Conservation (phyloP, 2,329 filamentous ascomycete genomes). For the Xylariomycetidae sp. region DNA sequence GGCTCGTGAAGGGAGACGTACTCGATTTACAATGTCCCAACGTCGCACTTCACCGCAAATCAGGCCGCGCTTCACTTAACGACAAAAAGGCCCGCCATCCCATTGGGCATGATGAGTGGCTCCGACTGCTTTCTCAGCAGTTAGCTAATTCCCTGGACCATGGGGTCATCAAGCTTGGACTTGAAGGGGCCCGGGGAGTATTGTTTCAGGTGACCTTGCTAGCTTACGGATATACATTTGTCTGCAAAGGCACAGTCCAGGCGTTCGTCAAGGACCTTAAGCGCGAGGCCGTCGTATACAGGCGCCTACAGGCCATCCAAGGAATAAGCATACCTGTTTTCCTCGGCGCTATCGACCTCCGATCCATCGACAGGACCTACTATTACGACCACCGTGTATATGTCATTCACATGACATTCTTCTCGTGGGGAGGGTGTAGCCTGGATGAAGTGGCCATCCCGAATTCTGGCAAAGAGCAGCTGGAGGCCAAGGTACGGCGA, state of each 20-base stretch:
- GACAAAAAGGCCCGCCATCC: slow-evolving; percentile 25
- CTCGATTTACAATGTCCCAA: slow-evolving; percentile 36
- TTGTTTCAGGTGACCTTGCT: slow-evolving; percentile 38
- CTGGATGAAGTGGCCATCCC: neutral
- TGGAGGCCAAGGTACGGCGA: neutral
- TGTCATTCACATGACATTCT: slow-evolving; percentile 27
- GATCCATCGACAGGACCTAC: slow-evolving; percentile 24
- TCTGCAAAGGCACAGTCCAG: slow-evolving; percentile 34
- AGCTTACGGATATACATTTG: slow-evolving; percentile 38
- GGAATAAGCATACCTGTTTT: slow-evolving; percentile 33
- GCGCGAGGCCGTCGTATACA: slow-evolving; percentile 32
- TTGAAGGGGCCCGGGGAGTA: slow-evolving; percentile 30
- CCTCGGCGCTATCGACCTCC: slow-evolving; percentile 33
- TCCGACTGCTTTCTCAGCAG: slow-evolving; percentile 28
- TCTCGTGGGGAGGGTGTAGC: slow-evolving; percentile 29
- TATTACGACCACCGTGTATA: slow-evolving; percentile 28
- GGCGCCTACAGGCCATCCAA: slow-evolving; percentile 28
- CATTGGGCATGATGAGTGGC: slow-evolving; percentile 22
- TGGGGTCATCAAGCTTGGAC: slow-evolving; percentile 23
- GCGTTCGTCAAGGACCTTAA: slow-evolving; percentile 28
- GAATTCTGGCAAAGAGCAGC: slow-evolving; percentile 8
- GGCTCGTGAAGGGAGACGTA: slow-evolving; percentile 23
- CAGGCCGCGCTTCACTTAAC: neutral
- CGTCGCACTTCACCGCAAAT: slow-evolving; percentile 24
- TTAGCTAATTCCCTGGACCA: slow-evolving; percentile 25